Percentiles rank a stretch among this genome's conserved stretches.
These are phyloP conservation scores for Adansonia rubrostipa DNA, from an alignment of 441 rosid species.

Conservation along the genomic window DNA sequence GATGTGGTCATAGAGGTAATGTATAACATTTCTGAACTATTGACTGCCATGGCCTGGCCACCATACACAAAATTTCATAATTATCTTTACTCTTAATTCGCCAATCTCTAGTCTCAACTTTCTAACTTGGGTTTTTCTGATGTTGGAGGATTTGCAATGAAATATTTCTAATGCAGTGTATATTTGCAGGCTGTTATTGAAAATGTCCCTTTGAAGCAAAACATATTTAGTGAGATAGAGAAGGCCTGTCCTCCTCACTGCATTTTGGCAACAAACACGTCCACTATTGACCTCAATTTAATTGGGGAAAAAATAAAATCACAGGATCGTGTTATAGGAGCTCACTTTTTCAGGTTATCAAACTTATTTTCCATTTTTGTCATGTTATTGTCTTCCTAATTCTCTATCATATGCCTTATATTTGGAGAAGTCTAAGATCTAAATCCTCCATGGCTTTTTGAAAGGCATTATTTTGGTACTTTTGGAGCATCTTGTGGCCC, in stretches of 20 bases:
- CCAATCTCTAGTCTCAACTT: neutral
- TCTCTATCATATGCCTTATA: neutral
- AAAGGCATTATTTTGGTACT: neutral
- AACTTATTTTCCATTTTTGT: neutral
- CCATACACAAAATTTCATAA: neutral
- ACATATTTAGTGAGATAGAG: conserved; percentile 81
- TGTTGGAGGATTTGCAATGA: conserved; percentile 18
- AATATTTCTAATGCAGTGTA: conserved; percentile 15
- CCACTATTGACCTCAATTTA: conserved; percentile 76
- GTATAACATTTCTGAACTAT: conserved; percentile 19
- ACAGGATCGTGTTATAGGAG: conserved; percentile 84
- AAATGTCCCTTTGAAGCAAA: conserved; percentile 79
- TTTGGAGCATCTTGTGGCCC: neutral
- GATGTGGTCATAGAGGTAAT: conserved; percentile 95
- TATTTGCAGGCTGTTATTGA: conserved; percentile 90
- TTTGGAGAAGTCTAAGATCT: neutral
- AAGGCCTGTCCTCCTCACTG: conserved; percentile 78
- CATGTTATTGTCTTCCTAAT: neutral
- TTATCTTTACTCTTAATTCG: conserved; percentile 13
- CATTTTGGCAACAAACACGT: conserved; percentile 91
- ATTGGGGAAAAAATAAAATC: conserved; percentile 77
- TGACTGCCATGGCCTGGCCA: conserved; percentile 17
- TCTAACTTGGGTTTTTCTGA: neutral
- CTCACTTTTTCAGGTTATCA: conserved; percentile 91
- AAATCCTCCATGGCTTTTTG: neutral